Conservation (phyloP, 176 grass and related monocot species). For the Thalia dealbata region DNA sequence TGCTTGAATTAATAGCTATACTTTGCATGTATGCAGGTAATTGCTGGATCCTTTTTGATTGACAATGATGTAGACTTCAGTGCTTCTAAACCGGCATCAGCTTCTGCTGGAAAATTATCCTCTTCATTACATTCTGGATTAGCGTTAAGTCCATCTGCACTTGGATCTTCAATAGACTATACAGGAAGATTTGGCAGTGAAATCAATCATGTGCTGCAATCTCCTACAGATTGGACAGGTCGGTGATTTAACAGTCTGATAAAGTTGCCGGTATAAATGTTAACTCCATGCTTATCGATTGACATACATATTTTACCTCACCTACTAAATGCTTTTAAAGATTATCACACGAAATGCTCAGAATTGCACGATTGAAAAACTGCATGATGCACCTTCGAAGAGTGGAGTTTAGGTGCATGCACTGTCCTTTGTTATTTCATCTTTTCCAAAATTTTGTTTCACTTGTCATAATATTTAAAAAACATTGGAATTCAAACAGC, state of each 20-base stretch:
- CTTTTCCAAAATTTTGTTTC: neutral
- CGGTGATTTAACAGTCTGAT: neutral
- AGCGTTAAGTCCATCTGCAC: neutral
- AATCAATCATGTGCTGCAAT: conserved; percentile 3
- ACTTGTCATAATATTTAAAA: neutral
- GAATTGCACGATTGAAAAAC: neutral
- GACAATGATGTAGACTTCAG: conserved; percentile 1
- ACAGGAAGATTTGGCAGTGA: neutral
- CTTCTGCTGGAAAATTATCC: conserved; percentile 6
- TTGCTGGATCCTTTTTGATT: conserved; percentile 18
- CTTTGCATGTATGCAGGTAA: conserved; percentile 10
- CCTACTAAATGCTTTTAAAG: neutral
- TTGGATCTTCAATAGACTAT: conserved; percentile 4
- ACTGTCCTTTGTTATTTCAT: neutral
- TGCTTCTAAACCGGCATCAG: neutral
- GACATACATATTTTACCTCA: neutral
- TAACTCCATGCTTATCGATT: neutral
- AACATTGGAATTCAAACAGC: neutral
- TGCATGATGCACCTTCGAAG: neutral
- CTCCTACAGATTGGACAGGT: conserved; percentile 18
- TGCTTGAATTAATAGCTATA: neutral
- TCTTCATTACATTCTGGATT: conserved; percentile 7
- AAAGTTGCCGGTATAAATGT: neutral
- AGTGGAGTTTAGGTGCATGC: too few relatives aligned
- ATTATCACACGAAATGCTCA: neutral